Conservation (phyloP, 1,139 yeast genomes). For the Sporopachydermia cereana region DNA sequence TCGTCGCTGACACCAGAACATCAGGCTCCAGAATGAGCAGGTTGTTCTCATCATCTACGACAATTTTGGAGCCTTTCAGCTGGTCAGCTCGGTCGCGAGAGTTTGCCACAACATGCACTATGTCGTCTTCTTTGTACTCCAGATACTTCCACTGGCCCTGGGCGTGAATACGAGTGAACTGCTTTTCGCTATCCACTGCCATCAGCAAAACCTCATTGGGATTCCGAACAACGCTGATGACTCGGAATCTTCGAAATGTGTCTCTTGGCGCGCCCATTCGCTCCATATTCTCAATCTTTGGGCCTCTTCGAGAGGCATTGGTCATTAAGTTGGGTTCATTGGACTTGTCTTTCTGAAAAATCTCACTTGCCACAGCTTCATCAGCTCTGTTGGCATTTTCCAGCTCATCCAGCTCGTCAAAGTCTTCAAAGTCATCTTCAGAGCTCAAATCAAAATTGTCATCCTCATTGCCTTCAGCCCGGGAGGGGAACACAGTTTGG, state of each 20-base stretch:
- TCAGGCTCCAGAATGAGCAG: constrained; percentile 79
- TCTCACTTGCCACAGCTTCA: too few relatives aligned
- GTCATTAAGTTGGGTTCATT: too few relatives aligned
- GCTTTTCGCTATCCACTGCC: background rate
- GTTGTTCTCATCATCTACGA: constrained; percentile 47
- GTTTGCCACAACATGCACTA: constrained; percentile 44
- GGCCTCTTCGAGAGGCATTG: too few relatives aligned
- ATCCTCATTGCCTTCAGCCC: too few relatives aligned
- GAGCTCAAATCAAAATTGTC: too few relatives aligned
- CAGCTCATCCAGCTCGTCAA: too few relatives aligned
- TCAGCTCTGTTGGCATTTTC: too few relatives aligned
- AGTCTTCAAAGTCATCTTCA: too few relatives aligned
- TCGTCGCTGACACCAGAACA: constrained; percentile 65
- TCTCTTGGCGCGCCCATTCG: too few relatives aligned
- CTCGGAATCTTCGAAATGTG: background rate
- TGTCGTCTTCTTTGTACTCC: constrained; percentile 35
- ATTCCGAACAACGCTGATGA: background rate
- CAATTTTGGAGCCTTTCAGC: constrained; percentile 22
- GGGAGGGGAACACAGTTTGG: too few relatives aligned
- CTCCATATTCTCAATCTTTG: too few relatives aligned
- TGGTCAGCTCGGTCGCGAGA: background rate
- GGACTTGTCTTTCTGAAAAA: too few relatives aligned
- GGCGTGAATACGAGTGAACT: constrained; percentile 11
- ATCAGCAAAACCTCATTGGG: background rate
- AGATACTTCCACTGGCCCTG: constrained; percentile 39